A percentile compares a stretch with the other conserved stretches of the same genome.
These are phyloP conservation scores for Xylariaceae sp. DNA, from an alignment of 2,329 filamentous ascomycete genomes.

Conservation along the genomic window DNA sequence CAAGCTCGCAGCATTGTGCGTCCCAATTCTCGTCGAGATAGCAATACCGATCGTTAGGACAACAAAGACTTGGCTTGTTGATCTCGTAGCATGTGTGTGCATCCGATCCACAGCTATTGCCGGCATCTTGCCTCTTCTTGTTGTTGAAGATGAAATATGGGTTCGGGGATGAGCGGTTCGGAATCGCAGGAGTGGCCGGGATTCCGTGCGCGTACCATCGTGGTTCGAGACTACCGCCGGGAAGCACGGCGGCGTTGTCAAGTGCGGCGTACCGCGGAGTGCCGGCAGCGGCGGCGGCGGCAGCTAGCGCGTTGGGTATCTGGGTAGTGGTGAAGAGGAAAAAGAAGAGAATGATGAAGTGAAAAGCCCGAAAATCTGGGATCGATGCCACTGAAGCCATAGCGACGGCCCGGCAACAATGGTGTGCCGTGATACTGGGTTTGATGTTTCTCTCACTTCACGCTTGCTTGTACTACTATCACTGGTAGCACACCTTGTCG, in stretches of 20 bases:
- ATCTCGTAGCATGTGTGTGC: constrained; percentile 23
- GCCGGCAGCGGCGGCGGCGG: too few species aligned
- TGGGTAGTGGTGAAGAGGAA: constrained; percentile 4
- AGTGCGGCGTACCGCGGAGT: constrained; percentile 11
- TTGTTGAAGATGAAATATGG: constrained; percentile 1
- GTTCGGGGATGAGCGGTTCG: constrained; percentile 9
- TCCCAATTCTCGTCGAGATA: constrained; percentile 18
- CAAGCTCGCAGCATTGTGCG: constrained; percentile 21
- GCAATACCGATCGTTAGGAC: constrained; percentile 25
- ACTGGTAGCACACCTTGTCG: too few species aligned
- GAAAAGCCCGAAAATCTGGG: too few species aligned
- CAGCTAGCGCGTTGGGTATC: constrained; percentile 6
- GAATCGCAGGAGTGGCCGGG: constrained; percentile 18
- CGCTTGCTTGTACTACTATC: too few species aligned
- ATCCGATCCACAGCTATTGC: constrained; percentile 11
- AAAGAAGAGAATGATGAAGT: not conserved
- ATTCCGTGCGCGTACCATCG: constrained; percentile 19
- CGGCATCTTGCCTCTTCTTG: too few species aligned
- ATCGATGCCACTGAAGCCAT: too few species aligned
- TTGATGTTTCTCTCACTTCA: too few species aligned
- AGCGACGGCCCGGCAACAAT: too few species aligned
- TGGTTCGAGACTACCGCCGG: constrained; percentile 18
- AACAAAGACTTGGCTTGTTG: constrained; percentile 16
- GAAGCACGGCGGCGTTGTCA: constrained; percentile 15
- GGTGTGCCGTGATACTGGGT: too few species aligned